Conservation (phyloP, 768 basidiomycete genomes). For the Suillus luteus region DNA sequence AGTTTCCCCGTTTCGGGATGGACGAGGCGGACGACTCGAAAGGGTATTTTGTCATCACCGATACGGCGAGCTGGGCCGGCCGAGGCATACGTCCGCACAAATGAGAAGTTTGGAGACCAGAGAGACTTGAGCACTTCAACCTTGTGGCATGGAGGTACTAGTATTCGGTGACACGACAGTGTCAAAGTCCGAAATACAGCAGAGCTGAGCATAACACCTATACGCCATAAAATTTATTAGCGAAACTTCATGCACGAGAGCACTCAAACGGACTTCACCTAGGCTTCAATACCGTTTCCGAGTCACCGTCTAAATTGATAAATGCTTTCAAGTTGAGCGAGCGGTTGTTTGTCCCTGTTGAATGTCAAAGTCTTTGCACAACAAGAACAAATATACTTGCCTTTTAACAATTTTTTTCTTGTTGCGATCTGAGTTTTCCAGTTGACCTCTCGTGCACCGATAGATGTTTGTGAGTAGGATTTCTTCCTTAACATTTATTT, state of each 20-base stretch:
- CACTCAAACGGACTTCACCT: not conserved
- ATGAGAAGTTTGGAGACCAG: not conserved
- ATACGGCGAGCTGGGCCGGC: slow-evolving; percentile 8
- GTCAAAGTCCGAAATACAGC: slow-evolving; percentile 10
- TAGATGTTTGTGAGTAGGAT: slow-evolving; percentile 15
- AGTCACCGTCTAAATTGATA: not conserved
- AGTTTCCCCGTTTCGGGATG: slow-evolving; percentile 48
- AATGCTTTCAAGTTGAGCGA: not conserved
- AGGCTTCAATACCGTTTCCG: not conserved
- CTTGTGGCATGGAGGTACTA: slow-evolving; percentile 8
- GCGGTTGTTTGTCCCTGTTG: slow-evolving; percentile 34
- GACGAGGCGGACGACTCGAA: slow-evolving; percentile 45
- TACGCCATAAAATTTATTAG: not conserved
- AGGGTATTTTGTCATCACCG: slow-evolving; percentile 45
- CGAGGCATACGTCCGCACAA: slow-evolving; percentile 3
- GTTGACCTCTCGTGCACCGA: not conserved
- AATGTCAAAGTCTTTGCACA: slow-evolving; percentile 23
- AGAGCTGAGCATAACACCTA: not conserved
- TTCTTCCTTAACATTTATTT: not conserved
- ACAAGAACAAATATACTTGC: slow-evolving; percentile 24
- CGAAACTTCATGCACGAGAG: too few relatives aligned
- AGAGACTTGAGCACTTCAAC: slow-evolving; percentile 7
- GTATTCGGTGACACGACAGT: slow-evolving; percentile 12
- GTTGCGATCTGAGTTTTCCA: not conserved
- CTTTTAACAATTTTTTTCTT: slow-evolving; percentile 7